Evolutionary conservation across 1,284 basidiomycete genomes (phyloP), one percentile per base, ranked within the genome.

Genomic region (Stereum hirsutum): DNA sequence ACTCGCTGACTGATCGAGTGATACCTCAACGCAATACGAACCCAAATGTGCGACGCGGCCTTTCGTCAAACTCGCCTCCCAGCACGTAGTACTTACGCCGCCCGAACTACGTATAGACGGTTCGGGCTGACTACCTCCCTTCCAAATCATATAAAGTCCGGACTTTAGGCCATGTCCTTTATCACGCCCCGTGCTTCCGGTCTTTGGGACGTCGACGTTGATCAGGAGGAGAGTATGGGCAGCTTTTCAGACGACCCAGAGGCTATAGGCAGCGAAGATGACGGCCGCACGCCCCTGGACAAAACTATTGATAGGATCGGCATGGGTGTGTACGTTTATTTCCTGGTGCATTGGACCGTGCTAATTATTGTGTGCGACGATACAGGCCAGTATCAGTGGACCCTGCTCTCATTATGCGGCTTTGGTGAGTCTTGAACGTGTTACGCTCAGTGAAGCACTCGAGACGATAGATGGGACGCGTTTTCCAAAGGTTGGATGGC

Each of bases 271-370:
- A 57, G 54, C 17, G 54, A 59, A 10, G 54, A 63, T 41, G 81
- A 85, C 55, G 65, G 62, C 21, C 68, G 82, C 46, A 84, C 85
- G 8, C 81, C 82, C 50, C 68, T 92, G 30, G 89, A 91, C 63
- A 82, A 75, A 57, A 93, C 89, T 1, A 86, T 94, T 62, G 89
- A 93, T 58, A 75, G 78, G 33, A 88, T 94, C 54, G 90, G 91
- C 25, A 92, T 94, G 82, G 91, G 90, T 75, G 50, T 53, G 61
- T 55, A 7, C 28, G 20, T n/a, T 36, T 17, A 20, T 10, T 30
- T 11, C 6, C 47, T 36, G 42, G 33, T 14, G 17, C n/a, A 11
- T 7, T 25, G 7, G 32, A 44, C 20, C 17, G 41, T 53, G 27
- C 27, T 20, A 5, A 24, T 37, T 39, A 23, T 23, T 42, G 21